Evolutionary conservation across 441 rosid genomes (phyloP).

Genomic region (Isatis lusitanica): DNA sequence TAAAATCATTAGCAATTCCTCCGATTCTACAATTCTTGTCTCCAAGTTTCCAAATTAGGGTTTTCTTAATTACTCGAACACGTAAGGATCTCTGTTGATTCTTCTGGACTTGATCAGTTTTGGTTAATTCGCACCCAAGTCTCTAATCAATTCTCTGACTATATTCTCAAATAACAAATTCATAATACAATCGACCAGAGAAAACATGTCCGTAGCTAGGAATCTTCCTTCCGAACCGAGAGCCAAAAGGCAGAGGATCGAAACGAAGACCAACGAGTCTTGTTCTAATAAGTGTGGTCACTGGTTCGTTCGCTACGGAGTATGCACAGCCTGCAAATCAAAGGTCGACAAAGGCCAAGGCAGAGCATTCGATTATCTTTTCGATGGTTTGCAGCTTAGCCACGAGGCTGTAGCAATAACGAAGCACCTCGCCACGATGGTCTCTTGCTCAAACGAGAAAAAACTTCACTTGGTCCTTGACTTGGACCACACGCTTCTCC

Average conservation of each 20-base stretch:
- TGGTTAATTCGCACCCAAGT: no score
- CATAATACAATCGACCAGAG: neutral
- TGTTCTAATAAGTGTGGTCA: neutral
- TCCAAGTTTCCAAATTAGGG: no score
- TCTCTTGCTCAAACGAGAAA: neutral
- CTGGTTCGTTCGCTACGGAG: neutral
- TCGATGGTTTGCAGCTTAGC: neutral
- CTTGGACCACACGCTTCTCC: conserved; percentile 3
- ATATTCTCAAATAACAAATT: no score
- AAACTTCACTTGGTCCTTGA: conserved; percentile 4
- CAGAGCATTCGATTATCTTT: neutral
- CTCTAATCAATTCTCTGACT: no score
- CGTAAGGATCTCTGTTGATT: no score
- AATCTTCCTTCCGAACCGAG: neutral
- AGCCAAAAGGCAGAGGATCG: conserved; percentile 2
- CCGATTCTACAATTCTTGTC: no score
- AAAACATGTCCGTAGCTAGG: neutral
- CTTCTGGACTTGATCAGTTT: no score
- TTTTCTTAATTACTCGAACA: no score
- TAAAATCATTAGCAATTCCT: no score
- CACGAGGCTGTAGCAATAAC: neutral
- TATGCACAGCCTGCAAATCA: neutral
- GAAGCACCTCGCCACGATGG: neutral
- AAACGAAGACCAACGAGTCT: neutral
- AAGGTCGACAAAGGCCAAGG: neutral